Evolutionary conservation across 805 yeast species (phyloP).

Genomic region (Starmerella kuoi): DNA sequence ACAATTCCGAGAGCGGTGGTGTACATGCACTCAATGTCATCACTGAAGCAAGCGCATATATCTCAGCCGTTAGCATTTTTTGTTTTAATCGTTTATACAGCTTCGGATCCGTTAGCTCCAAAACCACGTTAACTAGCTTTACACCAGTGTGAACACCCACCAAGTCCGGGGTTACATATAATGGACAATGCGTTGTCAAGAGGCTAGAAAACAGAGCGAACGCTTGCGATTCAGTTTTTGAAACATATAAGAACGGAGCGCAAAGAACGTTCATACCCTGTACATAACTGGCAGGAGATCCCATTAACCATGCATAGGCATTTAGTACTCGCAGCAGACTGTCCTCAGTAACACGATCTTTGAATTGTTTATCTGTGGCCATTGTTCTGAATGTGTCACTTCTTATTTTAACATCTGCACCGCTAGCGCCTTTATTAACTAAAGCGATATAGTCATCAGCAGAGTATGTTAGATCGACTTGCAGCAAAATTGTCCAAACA

Average conservation of each 20-base stretch:
- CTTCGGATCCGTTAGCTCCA: conserved; percentile 61
- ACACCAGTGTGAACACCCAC: conserved; percentile 73
- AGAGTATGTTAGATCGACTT: conserved; percentile 39
- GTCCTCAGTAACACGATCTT: conserved; percentile 53
- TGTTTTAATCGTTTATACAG: conserved; percentile 47
- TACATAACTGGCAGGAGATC: conserved; percentile 32
- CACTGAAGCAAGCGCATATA: conserved; percentile 63
- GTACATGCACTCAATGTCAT: conserved; percentile 80
- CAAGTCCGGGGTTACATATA: conserved; percentile 63
- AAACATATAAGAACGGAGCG: conserved; percentile 69
- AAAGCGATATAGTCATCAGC: conserved; percentile 44
- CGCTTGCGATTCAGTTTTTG: conserved; percentile 77
- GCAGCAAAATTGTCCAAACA: conserved; percentile 68
- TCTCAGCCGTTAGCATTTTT: conserved; percentile 64
- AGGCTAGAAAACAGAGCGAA: conserved; percentile 56
- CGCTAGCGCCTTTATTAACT: conserved; percentile 46
- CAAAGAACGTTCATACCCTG: conserved; percentile 83
- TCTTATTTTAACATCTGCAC: conserved; percentile 53
- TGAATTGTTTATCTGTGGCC: conserved; percentile 58
- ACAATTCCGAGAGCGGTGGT: conserved; percentile 64
- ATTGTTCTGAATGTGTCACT: conserved; percentile 81
- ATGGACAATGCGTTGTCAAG: conserved; percentile 54
- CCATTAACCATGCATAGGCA: conserved; percentile 47
- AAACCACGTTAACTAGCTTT: conserved; percentile 57
- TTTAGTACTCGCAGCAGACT: conserved; percentile 56